These are phyloP conservation scores for Elaphomyces granulatus DNA, from an alignment of 495 filamentous ascomycete genomes.

Conservation along the genomic window DNA sequence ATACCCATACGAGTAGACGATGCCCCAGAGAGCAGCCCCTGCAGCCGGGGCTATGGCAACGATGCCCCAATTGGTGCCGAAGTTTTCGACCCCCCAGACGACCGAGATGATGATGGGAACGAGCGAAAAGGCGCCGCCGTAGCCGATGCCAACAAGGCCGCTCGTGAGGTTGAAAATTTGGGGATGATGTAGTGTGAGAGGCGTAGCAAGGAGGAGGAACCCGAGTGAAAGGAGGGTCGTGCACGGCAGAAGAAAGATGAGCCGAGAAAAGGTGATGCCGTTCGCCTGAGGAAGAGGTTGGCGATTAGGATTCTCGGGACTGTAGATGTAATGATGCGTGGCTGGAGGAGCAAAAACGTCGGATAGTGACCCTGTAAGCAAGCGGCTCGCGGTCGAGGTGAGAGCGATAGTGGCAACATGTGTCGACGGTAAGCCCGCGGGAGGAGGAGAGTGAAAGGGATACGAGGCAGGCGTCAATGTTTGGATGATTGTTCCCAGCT, in stretches of 20 bases:
- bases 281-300: conserved; percentile 14
- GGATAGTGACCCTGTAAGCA: conserved; percentile 71
- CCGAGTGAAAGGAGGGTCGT: conserved; percentile 64
- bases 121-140: conserved; percentile 81
- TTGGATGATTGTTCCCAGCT: conserved; percentile 79
- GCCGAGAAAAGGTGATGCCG: conserved; percentile 52
- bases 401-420: conserved; percentile 86
- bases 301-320: conserved; percentile 18
- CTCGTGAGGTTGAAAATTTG: conserved; percentile 69
- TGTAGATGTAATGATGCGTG: conserved; percentile 24
- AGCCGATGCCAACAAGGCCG: conserved; percentile 69
- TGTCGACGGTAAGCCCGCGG: conserved; percentile 57
- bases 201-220: conserved; percentile 58
- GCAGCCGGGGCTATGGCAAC: conserved; percentile 78
- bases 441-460: conserved; percentile 30
- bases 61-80: conserved; percentile 96
- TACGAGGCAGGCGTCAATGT: conserved; percentile 56
- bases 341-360: conserved; percentile 69
- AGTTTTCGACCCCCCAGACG: conserved; percentile 97
- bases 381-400: conserved; percentile 77
- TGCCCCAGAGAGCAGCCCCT: conserved; percentile 74
- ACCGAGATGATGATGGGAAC: conserved; percentile 83
- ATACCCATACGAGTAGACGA: conserved; percentile 71
- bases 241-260: conserved; percentile 63
- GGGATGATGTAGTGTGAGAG: conserved; percentile 48